Evolutionary conservation across 768 basidiomycete species (phyloP).

Genomic region (Termitomyces sp.): DNA sequence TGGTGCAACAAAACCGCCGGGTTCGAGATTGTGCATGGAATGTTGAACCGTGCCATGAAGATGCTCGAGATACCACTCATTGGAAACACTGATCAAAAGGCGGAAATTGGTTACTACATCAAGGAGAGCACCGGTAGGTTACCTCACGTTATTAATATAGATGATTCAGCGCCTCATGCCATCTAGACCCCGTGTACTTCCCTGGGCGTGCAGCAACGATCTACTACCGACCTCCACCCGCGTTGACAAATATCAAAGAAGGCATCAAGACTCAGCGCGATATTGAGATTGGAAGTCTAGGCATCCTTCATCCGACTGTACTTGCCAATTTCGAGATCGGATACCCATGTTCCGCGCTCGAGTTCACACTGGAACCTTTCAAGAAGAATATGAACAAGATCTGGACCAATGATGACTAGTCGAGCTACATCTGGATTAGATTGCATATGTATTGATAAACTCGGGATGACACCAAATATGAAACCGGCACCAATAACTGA

Average conservation of each 20-base stretch:
- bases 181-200: slow-evolving; percentile 86
- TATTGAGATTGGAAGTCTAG: slow-evolving; percentile 79
- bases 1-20: slow-evolving; percentile 98
- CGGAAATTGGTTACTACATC: slow-evolving; percentile 85
- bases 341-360: slow-evolving; percentile 91
- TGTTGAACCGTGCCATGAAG: slow-evolving; percentile 93
- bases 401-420: slow-evolving; percentile 50
- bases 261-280: slow-evolving; percentile 52
- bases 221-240: slow-evolving; percentile 65
- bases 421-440: neutral
- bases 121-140: slow-evolving; percentile 77
- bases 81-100: slow-evolving; percentile 45
- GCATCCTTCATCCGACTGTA: slow-evolving; percentile 90
- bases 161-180: neutral
- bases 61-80: slow-evolving; percentile 91
- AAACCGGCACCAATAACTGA: neutral
- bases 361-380: slow-evolving; percentile 95
- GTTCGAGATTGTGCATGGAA: slow-evolving; percentile 93
- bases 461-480: neutral
- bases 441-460: slow-evolving; percentile 16
- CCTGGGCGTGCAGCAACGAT: slow-evolving; percentile 92
- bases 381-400: slow-evolving; percentile 61
- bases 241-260: slow-evolving; percentile 32
- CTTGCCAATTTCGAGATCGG: slow-evolving; percentile 90
- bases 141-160: neutral